Base-by-base conservation (phyloP, 106 monocot genomes). In the Vanilla planifolia region DNA sequence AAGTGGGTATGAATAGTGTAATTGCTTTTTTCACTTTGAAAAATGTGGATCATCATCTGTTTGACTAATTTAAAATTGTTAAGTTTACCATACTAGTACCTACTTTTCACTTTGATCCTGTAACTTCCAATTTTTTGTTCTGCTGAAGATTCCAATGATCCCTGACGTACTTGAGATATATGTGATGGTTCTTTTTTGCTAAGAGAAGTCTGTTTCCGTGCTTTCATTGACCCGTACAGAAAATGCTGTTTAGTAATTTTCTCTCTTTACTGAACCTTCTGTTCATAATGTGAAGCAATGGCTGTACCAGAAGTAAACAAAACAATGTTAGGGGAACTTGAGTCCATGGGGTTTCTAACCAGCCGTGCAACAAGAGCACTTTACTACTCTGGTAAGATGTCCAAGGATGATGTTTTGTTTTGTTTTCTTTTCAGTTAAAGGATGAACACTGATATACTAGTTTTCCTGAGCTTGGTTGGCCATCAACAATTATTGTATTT, bases 341-440 rank as follows among this genome's bases (percentile, higher is more conserved):
- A 86, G 52, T 70, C 71, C 20, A 91, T 91, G 85, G 91, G 82
- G 48, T 91, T 91, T 74, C 78, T 79, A 62, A 59, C 71, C 40
- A 59, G 65, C 43, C 79, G 77, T 33, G 85, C 91, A 35, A 91
- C 77, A 23, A 73, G 91, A 64, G 86, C 86, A 55, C 83, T 92
- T 57, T 71, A 86, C 75, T 83, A 44, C 47, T 86, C 83, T 50
- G 86, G 92, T 92, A 43, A 72, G 59, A 48, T 62, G 32, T 17
- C 20, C 21, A 51, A 57, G 14, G 5, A 15, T 16, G 11, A 22
- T 9, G 25, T 5, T 33, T 17, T 1, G 25, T 5, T 33, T 17
- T 1, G 23, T 35, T 61, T 23, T 61, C 60, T 26, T 61, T 3
- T 65, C 16, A 29, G 3, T 25, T 23, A n/a, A 51, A 27, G 13